Evolutionary conservation across 164 flowering plant genomes (phyloP).

Genomic region (Vitis rotundifolia): DNA sequence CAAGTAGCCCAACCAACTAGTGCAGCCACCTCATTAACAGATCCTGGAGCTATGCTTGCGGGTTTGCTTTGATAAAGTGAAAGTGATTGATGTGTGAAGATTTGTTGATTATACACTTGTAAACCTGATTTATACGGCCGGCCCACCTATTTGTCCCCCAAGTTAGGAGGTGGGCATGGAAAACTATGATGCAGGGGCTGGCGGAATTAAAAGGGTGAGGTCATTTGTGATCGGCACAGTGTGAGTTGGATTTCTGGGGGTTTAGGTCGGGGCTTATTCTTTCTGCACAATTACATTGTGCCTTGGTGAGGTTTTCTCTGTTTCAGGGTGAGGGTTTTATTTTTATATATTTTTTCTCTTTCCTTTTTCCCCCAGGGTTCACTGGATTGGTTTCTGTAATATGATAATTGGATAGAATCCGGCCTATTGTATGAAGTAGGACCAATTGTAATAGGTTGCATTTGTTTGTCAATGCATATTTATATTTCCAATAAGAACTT

Average conservation of each 20-base stretch:
- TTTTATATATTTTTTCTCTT: slow-evolving; percentile 7
- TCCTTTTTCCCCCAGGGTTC: slow-evolving; percentile 11
- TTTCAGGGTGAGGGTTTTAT: slow-evolving; percentile 9
- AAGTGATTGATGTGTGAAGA: slow-evolving; percentile 27
- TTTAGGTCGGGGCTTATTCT: slow-evolving; percentile 41
- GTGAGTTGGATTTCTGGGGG: slow-evolving; percentile 21
- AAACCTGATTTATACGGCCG: slow-evolving; percentile 35
- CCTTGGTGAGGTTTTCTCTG: slow-evolving; percentile 30
- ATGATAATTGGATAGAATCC: slow-evolving; percentile 13
- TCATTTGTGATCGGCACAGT: slow-evolving; percentile 31
- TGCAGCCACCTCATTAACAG: slow-evolving; percentile 40
- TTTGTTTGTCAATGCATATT: slow-evolving; percentile 14
- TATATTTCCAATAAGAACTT: slow-evolving; percentile 10
- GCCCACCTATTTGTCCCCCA: slow-evolving; percentile 26
- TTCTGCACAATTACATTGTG: slow-evolving; percentile 40
- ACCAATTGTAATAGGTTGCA: slow-evolving; percentile 24
- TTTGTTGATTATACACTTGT: slow-evolving; percentile 39
- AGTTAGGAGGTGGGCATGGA: slow-evolving; percentile 26
- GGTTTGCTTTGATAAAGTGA: slow-evolving; percentile 61
- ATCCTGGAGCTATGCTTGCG: slow-evolving; percentile 92
- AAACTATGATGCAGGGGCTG: slow-evolving; percentile 59
- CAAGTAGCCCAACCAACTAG: slow-evolving; percentile 41
- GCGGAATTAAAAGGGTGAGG: slow-evolving; percentile 36
- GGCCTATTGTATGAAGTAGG: slow-evolving; percentile 21
- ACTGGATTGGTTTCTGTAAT: slow-evolving; percentile 40